phyloP scores from a whole-genome alignment of 495 filamentous ascomycete species.

The Aspergillus baeticus region DNA sequence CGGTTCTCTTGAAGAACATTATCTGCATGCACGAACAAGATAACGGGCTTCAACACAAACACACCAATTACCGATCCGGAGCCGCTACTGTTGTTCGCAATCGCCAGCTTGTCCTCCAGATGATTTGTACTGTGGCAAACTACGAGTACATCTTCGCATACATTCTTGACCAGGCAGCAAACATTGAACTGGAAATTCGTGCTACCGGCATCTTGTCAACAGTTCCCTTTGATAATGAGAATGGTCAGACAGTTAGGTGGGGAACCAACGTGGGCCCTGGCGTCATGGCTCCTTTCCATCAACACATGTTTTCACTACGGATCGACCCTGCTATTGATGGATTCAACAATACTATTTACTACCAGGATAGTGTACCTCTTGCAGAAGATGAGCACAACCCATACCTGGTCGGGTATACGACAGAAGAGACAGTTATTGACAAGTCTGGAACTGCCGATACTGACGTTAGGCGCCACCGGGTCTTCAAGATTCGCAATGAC shows the following conservation, averaged over 20 bases:
- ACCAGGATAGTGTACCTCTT: conserved; percentile 71
- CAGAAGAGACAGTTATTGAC: conserved; percentile 57
- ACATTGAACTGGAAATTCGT: conserved; percentile 74
- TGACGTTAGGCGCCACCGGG: conserved; percentile 60
- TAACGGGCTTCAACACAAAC: conserved; percentile 63
- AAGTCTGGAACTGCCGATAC: conserved; percentile 64
- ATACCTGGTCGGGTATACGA: conserved; percentile 73
- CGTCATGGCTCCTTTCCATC: conserved; percentile 75
- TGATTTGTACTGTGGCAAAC: conserved; percentile 76
- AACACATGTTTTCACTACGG: conserved; percentile 88
- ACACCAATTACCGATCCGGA: conserved; percentile 64
- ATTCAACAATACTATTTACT: conserved; percentile 65
- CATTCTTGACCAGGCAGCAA: conserved; percentile 82
- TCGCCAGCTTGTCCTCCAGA: conserved; percentile 65
- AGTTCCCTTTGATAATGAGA: conserved; percentile 65
- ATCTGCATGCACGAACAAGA: conserved; percentile 71
- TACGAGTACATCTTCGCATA: conserved; percentile 86
- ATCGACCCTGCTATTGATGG: conserved; percentile 83
- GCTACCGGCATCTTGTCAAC: conserved; percentile 88
- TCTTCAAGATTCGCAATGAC: conserved; percentile 79
- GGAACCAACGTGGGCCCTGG: conserved; percentile 87
- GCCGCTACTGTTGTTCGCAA: conserved; percentile 59
- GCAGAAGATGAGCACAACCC: conserved; percentile 75
- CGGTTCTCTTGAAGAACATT: conserved; percentile 54
- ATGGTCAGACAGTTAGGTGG: conserved; percentile 62